phyloP scores from a whole-genome alignment of 176 grass and related monocot genomes.

The Elymus sibiricus region DNA sequence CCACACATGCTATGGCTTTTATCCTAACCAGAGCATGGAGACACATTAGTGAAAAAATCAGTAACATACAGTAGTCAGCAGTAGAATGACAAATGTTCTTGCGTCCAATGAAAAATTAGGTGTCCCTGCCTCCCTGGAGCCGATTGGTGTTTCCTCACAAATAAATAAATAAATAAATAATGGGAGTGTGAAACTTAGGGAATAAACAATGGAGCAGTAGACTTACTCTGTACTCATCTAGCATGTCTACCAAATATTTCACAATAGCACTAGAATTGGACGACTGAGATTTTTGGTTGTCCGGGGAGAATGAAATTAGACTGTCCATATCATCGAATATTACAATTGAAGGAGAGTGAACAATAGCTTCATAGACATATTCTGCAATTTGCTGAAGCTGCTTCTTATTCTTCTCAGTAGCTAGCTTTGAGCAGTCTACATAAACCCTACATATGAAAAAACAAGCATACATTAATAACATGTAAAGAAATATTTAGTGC shows the following conservation, averaged over 20 bases:
- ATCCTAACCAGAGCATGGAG: constrained; percentile 49
- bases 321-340: constrained; percentile 90
- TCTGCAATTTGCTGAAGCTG: constrained; percentile 56
- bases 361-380: constrained; percentile 65
- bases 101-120: not conserved
- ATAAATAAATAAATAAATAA: not conserved
- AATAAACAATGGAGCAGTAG: not conserved
- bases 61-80: not conserved
- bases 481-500: not conserved
- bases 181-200: not conserved
- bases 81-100: not conserved
- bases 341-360: constrained; percentile 68
- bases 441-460: constrained; percentile 58
- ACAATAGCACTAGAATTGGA: constrained; percentile 60
- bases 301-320: constrained; percentile 61
- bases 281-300: constrained; percentile 53
- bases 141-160: not conserved
- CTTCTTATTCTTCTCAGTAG: constrained; percentile 61
- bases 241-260: constrained; percentile 63
- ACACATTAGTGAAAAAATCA: not conserved
- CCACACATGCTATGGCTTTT: constrained; percentile 58
- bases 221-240: constrained; percentile 78
- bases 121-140: not conserved
- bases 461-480: not conserved
- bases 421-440: constrained; percentile 76